Conservation (phyloP, 805 yeast species). For the Zygoascus ofunaensis region DNA sequence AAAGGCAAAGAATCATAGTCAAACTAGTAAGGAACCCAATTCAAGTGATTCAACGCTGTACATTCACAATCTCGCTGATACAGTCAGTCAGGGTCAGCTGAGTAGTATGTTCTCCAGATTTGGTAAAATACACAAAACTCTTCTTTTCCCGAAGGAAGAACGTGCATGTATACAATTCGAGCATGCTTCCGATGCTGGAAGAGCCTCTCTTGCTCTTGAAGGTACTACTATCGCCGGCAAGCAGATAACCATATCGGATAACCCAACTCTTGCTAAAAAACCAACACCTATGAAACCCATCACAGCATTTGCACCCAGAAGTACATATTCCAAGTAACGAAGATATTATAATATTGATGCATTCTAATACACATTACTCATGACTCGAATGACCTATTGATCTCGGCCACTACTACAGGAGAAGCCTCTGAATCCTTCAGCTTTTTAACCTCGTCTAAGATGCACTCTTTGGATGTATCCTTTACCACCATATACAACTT, state of each 20-base stretch:
- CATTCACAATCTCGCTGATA: conserved; percentile 14
- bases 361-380: neutral
- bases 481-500: conserved; percentile 13
- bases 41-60: conserved; percentile 1
- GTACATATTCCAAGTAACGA: neutral
- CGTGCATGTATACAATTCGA: conserved; percentile 13
- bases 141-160: conserved; percentile 7
- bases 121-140: conserved; percentile 9
- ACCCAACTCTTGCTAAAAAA: neutral
- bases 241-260: neutral
- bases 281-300: neutral
- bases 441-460: conserved; percentile 11
- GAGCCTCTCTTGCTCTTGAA: conserved; percentile 14
- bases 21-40: neutral
- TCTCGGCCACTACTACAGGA: conserved; percentile 35
- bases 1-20: neutral
- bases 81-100: conserved; percentile 7
- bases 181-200: conserved; percentile 12
- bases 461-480: neutral
- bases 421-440: conserved; percentile 34
- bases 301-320: conserved; percentile 8
- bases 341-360: neutral
- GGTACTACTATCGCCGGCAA: conserved; percentile 4
- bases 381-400: conserved; percentile 7
- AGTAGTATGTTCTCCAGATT: conserved; percentile 7